Percentiles rank a stretch among this genome's conserved stretches.
Evolutionary conservation across 75 land plant species (phyloP).

Genomic region (Picea glauca): DNA sequence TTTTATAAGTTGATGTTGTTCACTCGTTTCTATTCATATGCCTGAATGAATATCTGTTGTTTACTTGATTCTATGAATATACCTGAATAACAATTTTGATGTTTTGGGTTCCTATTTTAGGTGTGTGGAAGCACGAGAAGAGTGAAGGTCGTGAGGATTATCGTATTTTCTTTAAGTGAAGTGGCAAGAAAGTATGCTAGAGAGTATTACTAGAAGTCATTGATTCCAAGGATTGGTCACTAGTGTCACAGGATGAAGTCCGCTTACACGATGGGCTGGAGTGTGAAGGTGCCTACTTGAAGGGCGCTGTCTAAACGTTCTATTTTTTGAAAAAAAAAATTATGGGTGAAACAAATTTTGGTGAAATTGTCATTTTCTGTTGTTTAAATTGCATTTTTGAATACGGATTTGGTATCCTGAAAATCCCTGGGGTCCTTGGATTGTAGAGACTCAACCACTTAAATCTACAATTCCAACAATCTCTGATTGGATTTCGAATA

Average conservation of each 20-base stretch:
- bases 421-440: too few species aligned
- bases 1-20: background rate
- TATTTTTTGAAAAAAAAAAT: too few species aligned
- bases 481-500: too few species aligned
- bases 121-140: constrained; percentile 18
- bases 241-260: constrained; percentile 75
- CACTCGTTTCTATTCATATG: too few species aligned
- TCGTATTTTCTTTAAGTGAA: constrained; percentile 88
- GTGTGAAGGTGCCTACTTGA: constrained; percentile 94
- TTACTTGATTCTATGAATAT: too few species aligned
- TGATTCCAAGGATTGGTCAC: background rate
- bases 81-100: background rate
- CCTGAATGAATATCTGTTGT: too few species aligned
- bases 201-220: constrained; percentile 60
- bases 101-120: background rate
- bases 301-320: background rate
- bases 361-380: too few species aligned
- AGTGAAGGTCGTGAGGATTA: constrained; percentile 96
- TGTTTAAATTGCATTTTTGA: too few species aligned
- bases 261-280: constrained; percentile 88
- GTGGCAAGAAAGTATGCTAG: constrained; percentile 76
- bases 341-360: too few species aligned
- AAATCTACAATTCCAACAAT: too few species aligned
- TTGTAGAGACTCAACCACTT: too few species aligned
- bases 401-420: too few species aligned